Percentiles rank a stretch among this genome's conserved stretches.
Evolutionary conservation across 345 rosid genomes (phyloP).

Genomic region (Eucalyptus sideroxylon): DNA sequence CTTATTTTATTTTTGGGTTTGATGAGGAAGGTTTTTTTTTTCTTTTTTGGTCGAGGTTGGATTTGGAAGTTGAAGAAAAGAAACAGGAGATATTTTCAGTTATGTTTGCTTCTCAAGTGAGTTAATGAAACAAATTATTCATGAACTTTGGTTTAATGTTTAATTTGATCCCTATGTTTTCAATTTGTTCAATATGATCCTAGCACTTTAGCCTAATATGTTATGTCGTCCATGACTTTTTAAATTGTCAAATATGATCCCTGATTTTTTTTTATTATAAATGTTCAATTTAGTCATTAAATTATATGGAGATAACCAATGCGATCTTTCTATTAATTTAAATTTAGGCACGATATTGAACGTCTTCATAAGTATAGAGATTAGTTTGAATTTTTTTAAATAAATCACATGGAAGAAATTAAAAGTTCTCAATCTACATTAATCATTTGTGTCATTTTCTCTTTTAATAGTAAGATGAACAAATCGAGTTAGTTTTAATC

Average conservation of each 20-base stretch:
- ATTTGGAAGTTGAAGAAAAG: background rate
- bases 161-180: no score
- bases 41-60: background rate
- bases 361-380: no score
- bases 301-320: no score
- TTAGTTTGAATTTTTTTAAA: no score
- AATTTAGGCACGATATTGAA: no score
- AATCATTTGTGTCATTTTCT: no score
- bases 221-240: background rate
- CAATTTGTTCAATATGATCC: background rate
- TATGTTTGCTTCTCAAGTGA: background rate
- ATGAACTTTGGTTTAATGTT: accelerated
- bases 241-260: no score
- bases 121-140: accelerated
- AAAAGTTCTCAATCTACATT: no score
- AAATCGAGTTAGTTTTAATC: background rate
- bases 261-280: no score
- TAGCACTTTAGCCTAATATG: no score
- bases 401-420: no score
- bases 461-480: background rate
- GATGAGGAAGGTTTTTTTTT: no score
- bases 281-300: background rate
- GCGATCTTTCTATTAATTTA: background rate
- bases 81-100: background rate
- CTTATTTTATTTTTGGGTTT: background rate